Percentiles rank a stretch among this genome's conserved stretches.
Conservation (phyloP, 2,329 filamentous ascomycete species). For the Penicillium rolfsii region DNA sequence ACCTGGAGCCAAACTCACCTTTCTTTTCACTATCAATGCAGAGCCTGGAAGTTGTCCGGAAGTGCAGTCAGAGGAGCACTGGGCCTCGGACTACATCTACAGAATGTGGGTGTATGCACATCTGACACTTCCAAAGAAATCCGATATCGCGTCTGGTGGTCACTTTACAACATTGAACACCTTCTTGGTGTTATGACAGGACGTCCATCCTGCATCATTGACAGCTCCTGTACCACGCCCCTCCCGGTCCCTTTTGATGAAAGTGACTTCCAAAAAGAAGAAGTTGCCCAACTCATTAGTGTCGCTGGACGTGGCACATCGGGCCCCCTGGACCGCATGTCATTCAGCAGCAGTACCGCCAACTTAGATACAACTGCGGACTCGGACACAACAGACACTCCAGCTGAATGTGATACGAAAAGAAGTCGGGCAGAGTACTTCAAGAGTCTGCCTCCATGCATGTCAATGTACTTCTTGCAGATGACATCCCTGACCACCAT, state of each 20-base stretch:
- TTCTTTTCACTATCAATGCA: slow-evolving; percentile 17
- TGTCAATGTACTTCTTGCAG: slow-evolving; percentile 48
- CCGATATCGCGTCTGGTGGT: slow-evolving; percentile 52
- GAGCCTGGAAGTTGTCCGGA: slow-evolving; percentile 49
- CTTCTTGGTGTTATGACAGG: slow-evolving; percentile 50
- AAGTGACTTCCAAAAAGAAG: slow-evolving; percentile 42
- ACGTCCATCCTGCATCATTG: slow-evolving; percentile 48
- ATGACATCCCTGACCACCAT: slow-evolving; percentile 43
- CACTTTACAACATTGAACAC: slow-evolving; percentile 48
- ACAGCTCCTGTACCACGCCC: slow-evolving; percentile 47
- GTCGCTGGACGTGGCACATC: slow-evolving; percentile 27
- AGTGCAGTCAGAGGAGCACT: slow-evolving; percentile 47
- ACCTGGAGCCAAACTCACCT: slow-evolving; percentile 3
- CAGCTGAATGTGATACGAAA: slow-evolving; percentile 23
- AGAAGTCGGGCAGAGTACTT: slow-evolving; percentile 39
- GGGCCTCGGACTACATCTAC: slow-evolving; percentile 49
- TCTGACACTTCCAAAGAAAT: slow-evolving; percentile 49
- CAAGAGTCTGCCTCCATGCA: slow-evolving; percentile 42
- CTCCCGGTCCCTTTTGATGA: slow-evolving; percentile 49
- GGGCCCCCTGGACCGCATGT: slow-evolving; percentile 27
- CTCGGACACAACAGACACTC: slow-evolving; percentile 25
- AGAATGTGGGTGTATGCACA: slow-evolving; percentile 42
- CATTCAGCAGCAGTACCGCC: slow-evolving; percentile 27
- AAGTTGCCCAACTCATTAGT: slow-evolving; percentile 30
- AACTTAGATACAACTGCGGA: slow-evolving; percentile 28